Evolutionary conservation across 805 yeast genomes (phyloP).

Genomic region (Candida nanaspora): DNA sequence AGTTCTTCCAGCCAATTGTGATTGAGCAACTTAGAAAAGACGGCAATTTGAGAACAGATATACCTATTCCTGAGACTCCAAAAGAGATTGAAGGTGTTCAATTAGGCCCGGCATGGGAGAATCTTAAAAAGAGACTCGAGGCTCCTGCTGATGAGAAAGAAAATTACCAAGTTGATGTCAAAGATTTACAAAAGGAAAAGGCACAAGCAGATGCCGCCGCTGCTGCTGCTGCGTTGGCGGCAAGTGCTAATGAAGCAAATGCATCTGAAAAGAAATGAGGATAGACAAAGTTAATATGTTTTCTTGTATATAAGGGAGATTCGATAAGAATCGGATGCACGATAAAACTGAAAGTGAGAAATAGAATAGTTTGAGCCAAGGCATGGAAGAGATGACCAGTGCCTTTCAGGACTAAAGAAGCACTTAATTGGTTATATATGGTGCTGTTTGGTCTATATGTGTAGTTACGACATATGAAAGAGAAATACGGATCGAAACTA

Average conservation of each 20-base stretch:
- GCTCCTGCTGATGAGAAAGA: slow-evolving; percentile 11
- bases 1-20: slow-evolving; percentile 69
- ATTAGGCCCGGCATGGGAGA: slow-evolving; percentile 12
- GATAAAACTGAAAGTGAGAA: too few species aligned
- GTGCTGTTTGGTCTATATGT: too few species aligned
- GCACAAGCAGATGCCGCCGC: background rate
- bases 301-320: too few species aligned
- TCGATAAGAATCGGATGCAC: too few species aligned
- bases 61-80: slow-evolving; percentile 40
- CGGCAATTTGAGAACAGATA: slow-evolving; percentile 56
- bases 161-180: background rate
- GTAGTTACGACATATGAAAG: too few species aligned
- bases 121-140: slow-evolving; percentile 12
- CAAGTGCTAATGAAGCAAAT: background rate
- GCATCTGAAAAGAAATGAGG: background rate
- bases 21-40: slow-evolving; percentile 61
- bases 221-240: background rate
- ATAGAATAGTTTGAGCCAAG: too few species aligned
- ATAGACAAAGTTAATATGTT: too few species aligned
- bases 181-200: background rate
- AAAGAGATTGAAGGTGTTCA: slow-evolving; percentile 20
- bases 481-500: too few species aligned
- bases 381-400: too few species aligned
- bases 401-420: too few species aligned
- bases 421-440: too few species aligned